Evolutionary conservation across 345 rosid species (phyloP).

Genomic region (Kandelia obovata): DNA sequence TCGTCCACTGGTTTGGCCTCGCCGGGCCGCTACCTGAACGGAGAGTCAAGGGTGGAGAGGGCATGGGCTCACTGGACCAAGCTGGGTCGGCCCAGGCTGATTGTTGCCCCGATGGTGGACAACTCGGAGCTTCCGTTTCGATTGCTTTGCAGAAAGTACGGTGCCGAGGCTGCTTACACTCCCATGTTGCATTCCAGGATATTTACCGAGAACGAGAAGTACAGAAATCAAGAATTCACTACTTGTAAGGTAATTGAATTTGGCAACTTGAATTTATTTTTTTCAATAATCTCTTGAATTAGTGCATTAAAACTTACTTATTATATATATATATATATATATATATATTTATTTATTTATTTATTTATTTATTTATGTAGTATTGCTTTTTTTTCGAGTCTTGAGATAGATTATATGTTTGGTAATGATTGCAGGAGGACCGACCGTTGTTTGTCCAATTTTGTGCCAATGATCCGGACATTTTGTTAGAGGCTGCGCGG

Average conservation of each 20-base stretch:
- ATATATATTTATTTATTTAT: no score
- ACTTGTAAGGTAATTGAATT: conserved; percentile 62
- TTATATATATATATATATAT: no score
- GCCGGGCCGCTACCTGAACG: conserved; percentile 34
- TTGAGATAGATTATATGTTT: neutral
- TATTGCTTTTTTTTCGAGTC: neutral
- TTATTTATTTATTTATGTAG: no score
- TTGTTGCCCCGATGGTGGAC: conserved; percentile 98
- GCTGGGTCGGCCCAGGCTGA: conserved; percentile 67
- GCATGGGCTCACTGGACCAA: conserved; percentile 89
- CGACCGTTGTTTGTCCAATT: conserved; percentile 95
- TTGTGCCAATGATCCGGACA: conserved; percentile 90
- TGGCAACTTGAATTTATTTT: neutral
- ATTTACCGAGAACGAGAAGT: conserved; percentile 74
- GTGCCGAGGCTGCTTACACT: conserved; percentile 88
- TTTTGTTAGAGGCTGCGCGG: conserved; percentile 68
- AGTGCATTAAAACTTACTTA: no score
- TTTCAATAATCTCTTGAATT: neutral
- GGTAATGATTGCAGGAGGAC: conserved; percentile 61
- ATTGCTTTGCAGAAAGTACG: conserved; percentile 85
- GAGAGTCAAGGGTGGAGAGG: conserved; percentile 47
- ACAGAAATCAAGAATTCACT: conserved; percentile 70
- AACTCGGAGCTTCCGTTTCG: conserved; percentile 96
- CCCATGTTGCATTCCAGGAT: conserved; percentile 94
- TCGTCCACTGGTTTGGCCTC: conserved; percentile 6